phyloP scores from a whole-genome alignment of 2,329 filamentous ascomycete species.

The Leptographium galeiforme region DNA sequence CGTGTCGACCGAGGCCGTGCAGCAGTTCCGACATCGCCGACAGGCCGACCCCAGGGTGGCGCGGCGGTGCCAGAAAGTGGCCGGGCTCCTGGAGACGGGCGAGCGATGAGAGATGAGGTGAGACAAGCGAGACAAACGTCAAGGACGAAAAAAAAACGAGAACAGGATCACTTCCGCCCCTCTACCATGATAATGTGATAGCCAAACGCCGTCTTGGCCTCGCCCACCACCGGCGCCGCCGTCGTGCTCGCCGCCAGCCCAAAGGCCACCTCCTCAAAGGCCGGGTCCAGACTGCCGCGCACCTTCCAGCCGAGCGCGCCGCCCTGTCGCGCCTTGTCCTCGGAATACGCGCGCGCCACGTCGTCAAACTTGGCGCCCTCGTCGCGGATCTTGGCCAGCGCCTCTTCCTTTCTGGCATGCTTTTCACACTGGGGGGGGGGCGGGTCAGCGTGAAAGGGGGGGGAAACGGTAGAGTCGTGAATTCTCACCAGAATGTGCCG shows the following conservation, averaged over 20 bases:
- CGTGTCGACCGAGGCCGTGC: not conserved
- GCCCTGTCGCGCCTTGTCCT: constrained; percentile 63
- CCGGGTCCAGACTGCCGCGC: constrained; percentile 50
- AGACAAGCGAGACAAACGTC: no score
- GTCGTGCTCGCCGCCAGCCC: constrained; percentile 53
- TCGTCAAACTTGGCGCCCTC: constrained; percentile 61
- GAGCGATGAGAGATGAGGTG: not conserved
- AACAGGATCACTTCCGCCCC: constrained; percentile 38
- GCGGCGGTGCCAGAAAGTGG: not conserved
- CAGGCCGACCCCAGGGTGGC: not conserved
- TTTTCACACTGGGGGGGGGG: constrained; percentile 58
- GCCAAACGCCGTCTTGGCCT: constrained; percentile 62
- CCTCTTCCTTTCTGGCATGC: constrained; percentile 65
- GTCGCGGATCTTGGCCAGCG: constrained; percentile 49
- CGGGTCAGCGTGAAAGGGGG: no score
- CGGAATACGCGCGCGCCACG: constrained; percentile 57
- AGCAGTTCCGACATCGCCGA: not conserved
- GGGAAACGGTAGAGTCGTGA: no score
- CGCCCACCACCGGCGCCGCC: constrained; percentile 48
- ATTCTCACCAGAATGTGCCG: constrained; percentile 51
- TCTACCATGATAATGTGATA: constrained; percentile 75
- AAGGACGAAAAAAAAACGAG: no score
- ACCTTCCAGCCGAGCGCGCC: constrained; percentile 62
- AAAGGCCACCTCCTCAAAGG: constrained; percentile 63
- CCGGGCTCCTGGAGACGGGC: not conserved